These are phyloP conservation scores for Zelonia costaricensis DNA, from an alignment of 208 protist genomes.

Conservation along the genomic window DNA sequence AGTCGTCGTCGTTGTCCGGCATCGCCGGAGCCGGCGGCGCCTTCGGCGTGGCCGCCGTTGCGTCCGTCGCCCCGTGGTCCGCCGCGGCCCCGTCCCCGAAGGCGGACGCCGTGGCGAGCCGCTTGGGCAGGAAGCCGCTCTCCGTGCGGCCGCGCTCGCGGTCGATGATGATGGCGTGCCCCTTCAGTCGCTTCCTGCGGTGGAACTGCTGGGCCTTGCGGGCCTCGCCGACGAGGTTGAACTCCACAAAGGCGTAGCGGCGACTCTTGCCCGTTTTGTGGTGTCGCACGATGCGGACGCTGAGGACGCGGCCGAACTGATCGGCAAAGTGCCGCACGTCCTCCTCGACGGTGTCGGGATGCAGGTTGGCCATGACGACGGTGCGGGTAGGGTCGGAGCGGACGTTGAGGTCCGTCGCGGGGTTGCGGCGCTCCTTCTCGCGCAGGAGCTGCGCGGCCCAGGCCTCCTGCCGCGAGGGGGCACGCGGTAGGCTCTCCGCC, in stretches of 20 bases:
- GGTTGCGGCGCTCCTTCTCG: slow-evolving; percentile 36
- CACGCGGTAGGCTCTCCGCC: too few relatives aligned
- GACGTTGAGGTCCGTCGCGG: slow-evolving; percentile 65
- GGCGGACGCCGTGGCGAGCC: slow-evolving; percentile 37
- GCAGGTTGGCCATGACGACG: slow-evolving; percentile 70
- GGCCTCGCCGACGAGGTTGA: slow-evolving; percentile 67
- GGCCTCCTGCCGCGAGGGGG: slow-evolving; percentile 11
- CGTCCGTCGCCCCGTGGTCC: neutral
- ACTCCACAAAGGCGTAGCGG: slow-evolving; percentile 87
- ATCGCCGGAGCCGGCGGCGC: neutral
- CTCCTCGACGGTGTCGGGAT: slow-evolving; percentile 64
- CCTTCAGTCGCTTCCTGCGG: slow-evolving; percentile 65
- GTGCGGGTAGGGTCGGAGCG: slow-evolving; percentile 65
- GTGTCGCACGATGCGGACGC: slow-evolving; percentile 64
- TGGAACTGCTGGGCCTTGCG: slow-evolving; percentile 52
- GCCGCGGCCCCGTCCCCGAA: too few relatives aligned
- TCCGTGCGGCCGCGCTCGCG: slow-evolving; percentile 71
- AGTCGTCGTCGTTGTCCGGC: slow-evolving; percentile 47
- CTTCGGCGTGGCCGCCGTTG: neutral
- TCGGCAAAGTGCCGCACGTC: slow-evolving; percentile 82
- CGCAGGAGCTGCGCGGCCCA: slow-evolving; percentile 27
- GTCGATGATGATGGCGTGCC: slow-evolving; percentile 62
- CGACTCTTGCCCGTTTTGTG: slow-evolving; percentile 58
- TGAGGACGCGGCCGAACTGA: slow-evolving; percentile 81
- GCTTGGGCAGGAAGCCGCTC: slow-evolving; percentile 60